A percentile compares a stretch with the other conserved stretches of the same genome.
These are phyloP conservation scores for Cajanus cajan DNA, from an alignment of 306 rosid genomes.

Conservation along the genomic window DNA sequence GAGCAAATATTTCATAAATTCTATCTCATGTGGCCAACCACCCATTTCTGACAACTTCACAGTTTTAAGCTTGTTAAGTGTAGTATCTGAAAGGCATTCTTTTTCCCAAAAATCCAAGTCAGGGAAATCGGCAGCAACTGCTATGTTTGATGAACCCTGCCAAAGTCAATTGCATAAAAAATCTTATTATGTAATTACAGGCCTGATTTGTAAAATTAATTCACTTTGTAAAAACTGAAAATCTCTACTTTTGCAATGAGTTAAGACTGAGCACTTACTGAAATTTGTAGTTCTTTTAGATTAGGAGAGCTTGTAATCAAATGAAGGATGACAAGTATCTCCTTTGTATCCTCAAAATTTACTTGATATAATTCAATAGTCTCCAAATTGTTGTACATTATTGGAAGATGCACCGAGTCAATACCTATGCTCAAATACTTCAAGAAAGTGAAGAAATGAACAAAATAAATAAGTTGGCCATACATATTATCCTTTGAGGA, in stretches of 20 bases:
- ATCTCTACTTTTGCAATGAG: background rate
- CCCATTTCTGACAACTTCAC: slow-evolving; percentile 77
- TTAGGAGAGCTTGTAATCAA: slow-evolving; percentile 83
- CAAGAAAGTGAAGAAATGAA: slow-evolving; percentile 25
- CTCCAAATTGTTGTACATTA: slow-evolving; percentile 60
- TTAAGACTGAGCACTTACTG: slow-evolving; percentile 50
- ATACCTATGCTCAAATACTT: slow-evolving; percentile 91
- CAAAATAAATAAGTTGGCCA: background rate
- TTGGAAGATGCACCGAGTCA: slow-evolving; percentile 42
- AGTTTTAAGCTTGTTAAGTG: slow-evolving; percentile 51
- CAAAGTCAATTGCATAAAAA: slow-evolving; percentile 12
- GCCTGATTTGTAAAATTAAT: slow-evolving; percentile 1
- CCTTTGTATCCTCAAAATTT: slow-evolving; percentile 89
- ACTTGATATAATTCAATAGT: slow-evolving; percentile 78
- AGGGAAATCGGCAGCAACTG: slow-evolving; percentile 45
- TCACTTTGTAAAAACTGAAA: background rate
- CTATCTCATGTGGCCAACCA: slow-evolving; percentile 79
- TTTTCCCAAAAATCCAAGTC: slow-evolving; percentile 78
- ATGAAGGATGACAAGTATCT: slow-evolving; percentile 79
- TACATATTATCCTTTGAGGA: background rate
- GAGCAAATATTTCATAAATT: slow-evolving; percentile 71
- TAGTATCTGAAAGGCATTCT: slow-evolving; percentile 45
- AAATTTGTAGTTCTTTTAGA: slow-evolving; percentile 77
- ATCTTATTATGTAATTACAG: background rate
- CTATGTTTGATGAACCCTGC: slow-evolving; percentile 67